Base-by-base conservation (phyloP, 371 early-diverging fungal genomes). In the Apophysomyces trapeziformis region DNA sequence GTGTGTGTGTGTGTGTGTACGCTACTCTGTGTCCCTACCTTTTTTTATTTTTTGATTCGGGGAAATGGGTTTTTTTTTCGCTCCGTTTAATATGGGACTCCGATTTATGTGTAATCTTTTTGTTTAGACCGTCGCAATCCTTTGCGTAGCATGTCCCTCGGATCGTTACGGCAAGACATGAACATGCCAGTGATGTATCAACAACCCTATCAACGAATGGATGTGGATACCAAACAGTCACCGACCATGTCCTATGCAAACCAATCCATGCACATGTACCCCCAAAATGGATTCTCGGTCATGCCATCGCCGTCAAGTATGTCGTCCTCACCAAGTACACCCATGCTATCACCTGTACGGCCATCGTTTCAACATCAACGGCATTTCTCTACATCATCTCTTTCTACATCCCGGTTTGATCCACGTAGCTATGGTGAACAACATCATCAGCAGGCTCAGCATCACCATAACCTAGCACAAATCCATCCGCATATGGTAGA, bases 61-160 rank as follows among this genome's bases (percentile, higher is more conserved):
- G 37, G 58, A 16, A 26, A 38, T 21, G 36, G 11, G 18, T 59
- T 59, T 38, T 59, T 50, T 50, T 50, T 12, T 59, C 39, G 43
- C 60, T 41, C 60, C 60, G 43, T 59, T 58, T 59, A 43, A 59
- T 16, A 59, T 41, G 38, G 32, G 60, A 59, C 43, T 59, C 60
- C 60, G 60, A 43, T 38, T 38, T 43, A 59, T 59, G 37, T 38
- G 58, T 58, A 58, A 58, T 61, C 58, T 6, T 45, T 37, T 46
- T 38, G 65, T 58, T 58, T 56, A 66, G 72, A 70, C 59, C 77
- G 71, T 18, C 65, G 70, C 35, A 47, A 77, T 60, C 69, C 75
- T 32, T 57, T 72, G 45, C 80, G 76, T 41, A 75, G 77, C 65
- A 77, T 75, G 75, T 80, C 80, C 13, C 62, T 72, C 5, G 76